Evolutionary conservation across 129 eudicot genomes (phyloP).

Genomic region (Logfia minima): DNA sequence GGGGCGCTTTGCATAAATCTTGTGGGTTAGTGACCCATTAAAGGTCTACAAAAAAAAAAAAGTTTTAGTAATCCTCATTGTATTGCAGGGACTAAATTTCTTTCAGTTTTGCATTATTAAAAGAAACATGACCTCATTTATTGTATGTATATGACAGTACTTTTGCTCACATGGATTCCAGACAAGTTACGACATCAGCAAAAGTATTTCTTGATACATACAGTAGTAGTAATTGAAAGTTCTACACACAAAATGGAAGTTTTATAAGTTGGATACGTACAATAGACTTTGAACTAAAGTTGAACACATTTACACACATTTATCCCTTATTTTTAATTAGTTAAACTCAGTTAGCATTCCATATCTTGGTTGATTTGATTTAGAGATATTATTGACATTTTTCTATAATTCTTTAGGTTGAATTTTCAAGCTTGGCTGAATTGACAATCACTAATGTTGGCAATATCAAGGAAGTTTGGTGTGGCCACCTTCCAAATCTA

Average conservation of each 20-base stretch:
- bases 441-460: slow-evolving; percentile 29
- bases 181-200: neutral
- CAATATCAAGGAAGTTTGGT: slow-evolving; percentile 40
- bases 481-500: slow-evolving; percentile 38
- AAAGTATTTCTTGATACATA: neutral
- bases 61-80: neutral
- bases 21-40: too few relatives aligned
- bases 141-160: too few relatives aligned
- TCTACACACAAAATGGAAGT: too few relatives aligned
- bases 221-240: too few relatives aligned
- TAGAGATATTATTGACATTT: slow-evolving; percentile 4
- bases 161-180: too few relatives aligned
- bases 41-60: too few relatives aligned
- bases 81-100: neutral
- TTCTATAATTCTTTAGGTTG: slow-evolving; percentile 25
- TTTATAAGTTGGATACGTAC: too few relatives aligned
- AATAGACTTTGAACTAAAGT: too few relatives aligned
- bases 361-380: neutral
- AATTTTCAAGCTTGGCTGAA: slow-evolving; percentile 39
- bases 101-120: neutral
- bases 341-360: neutral
- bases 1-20: too few relatives aligned
- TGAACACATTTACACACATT: too few relatives aligned
- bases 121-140: neutral
- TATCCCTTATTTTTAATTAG: too few relatives aligned